These are phyloP conservation scores for Dissophora globulifera DNA, from an alignment of 192 early-diverging fungal species.

Conservation along the genomic window DNA sequence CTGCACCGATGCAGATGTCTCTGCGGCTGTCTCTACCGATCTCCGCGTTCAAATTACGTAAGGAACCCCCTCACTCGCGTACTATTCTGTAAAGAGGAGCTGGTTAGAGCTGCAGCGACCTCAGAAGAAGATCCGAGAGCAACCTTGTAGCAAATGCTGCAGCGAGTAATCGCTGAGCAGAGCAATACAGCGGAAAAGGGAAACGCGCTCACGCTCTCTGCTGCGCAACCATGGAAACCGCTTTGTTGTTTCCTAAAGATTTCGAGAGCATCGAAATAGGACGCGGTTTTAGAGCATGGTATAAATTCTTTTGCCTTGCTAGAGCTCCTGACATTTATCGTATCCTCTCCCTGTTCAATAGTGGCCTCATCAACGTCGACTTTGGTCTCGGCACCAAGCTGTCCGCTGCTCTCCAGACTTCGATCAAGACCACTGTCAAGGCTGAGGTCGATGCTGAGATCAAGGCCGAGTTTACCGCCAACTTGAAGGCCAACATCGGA, in stretches of 20 bases:
- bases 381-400: slow-evolving; percentile 47
- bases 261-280: too few species aligned
- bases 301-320: neutral
- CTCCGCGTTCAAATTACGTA: slow-evolving; percentile 40
- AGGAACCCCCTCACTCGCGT: too few species aligned
- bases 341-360: neutral
- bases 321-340: neutral
- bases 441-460: slow-evolving; percentile 45
- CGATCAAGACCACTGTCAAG: slow-evolving; percentile 51
- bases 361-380: slow-evolving; percentile 41
- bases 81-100: too few species aligned
- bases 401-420: slow-evolving; percentile 32
- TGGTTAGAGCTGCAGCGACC: too few species aligned
- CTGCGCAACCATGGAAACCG: neutral
- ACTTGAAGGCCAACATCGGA: slow-evolving; percentile 46
- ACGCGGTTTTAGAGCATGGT: too few species aligned
- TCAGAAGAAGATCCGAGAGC: too few species aligned
- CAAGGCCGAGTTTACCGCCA: slow-evolving; percentile 47
- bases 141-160: too few species aligned
- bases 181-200: neutral
- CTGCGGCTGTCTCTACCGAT: slow-evolving; percentile 18
- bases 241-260: too few species aligned
- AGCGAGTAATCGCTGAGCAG: neutral
- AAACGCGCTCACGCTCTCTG: neutral
- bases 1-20: slow-evolving; percentile 43